Conservation (phyloP, 305 asterid genomes). For the Fraxinus xanthoxyloides region DNA sequence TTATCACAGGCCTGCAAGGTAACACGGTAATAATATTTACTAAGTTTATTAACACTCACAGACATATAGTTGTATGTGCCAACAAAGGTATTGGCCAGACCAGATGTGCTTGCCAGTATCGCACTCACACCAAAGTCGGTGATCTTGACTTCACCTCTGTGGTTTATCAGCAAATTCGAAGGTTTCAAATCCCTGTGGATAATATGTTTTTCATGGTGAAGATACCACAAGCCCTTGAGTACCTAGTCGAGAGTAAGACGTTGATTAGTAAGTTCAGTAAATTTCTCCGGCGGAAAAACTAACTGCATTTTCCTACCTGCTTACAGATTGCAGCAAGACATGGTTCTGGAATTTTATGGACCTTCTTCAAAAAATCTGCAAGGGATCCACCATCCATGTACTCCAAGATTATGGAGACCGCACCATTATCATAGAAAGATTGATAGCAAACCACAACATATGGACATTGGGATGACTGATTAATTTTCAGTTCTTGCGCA, state of each 20-base stretch:
- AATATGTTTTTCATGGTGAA: slow-evolving; percentile 94
- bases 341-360: slow-evolving; percentile 75
- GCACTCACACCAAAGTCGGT: slow-evolving; percentile 98
- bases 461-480: slow-evolving; percentile 92
- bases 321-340: slow-evolving; percentile 91
- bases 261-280: slow-evolving; percentile 6
- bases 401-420: slow-evolving; percentile 88
- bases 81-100: slow-evolving; percentile 83
- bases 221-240: slow-evolving; percentile 96
- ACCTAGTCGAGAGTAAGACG: slow-evolving; percentile 45
- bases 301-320: slow-evolving; percentile 50
- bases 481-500: slow-evolving; percentile 93
- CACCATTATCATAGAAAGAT: slow-evolving; percentile 95
- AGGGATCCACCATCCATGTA: slow-evolving; percentile 98
- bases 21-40: not conserved
- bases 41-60: slow-evolving; percentile 53
- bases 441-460: slow-evolving; percentile 83
- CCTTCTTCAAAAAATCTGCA: slow-evolving; percentile 84
- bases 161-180: slow-evolving; percentile 87
- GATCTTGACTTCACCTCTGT: slow-evolving; percentile 95
- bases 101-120: slow-evolving; percentile 76
- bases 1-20: not conserved
- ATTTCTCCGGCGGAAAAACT: slow-evolving; percentile 3
- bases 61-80: slow-evolving; percentile 99
- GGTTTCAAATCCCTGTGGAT: slow-evolving; percentile 96